These are phyloP conservation scores for Adansonia gregorii DNA, from an alignment of 441 rosid species.

Conservation along the genomic window DNA sequence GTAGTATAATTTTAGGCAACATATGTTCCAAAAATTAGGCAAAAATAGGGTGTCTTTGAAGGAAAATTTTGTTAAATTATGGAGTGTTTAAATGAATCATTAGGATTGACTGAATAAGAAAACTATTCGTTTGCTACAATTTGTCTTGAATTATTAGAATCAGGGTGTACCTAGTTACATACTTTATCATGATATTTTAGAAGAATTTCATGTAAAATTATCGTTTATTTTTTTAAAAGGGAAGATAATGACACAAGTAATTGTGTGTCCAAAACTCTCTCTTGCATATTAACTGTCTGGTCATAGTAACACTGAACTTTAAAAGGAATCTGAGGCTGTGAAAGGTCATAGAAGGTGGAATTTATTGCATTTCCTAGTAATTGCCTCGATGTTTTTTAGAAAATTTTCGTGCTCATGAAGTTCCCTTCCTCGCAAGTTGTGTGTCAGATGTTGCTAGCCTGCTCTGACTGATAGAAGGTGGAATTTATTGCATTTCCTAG, in stretches of 20 bases:
- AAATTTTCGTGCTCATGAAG: conserved; percentile 13
- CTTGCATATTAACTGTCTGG: background rate
- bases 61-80: background rate
- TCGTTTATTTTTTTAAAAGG: background rate
- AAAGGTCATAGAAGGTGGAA: conserved; percentile 16
- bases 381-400: background rate
- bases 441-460: background rate
- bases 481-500: conserved; percentile 4
- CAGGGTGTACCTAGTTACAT: background rate
- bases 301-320: conserved; percentile 14
- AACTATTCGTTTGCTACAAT: background rate
- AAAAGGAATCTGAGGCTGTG: conserved; percentile 17
- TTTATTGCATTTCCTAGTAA: background rate
- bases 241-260: conserved; percentile 1
- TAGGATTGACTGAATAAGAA: background rate
- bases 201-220: background rate
- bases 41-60: background rate
- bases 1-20: background rate
- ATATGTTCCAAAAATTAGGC: no score
- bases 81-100: background rate
- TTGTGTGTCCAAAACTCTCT: background rate
- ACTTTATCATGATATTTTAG: background rate
- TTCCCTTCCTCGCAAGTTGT: conserved; percentile 15
- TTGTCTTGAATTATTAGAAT: conserved; percentile 13
- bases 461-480: conserved; percentile 3